Evolutionary conservation across 176 grass and related monocot genomes (phyloP), one percentile per base, ranked within the genome.

Genomic region (Aegilops speltoides): DNA sequence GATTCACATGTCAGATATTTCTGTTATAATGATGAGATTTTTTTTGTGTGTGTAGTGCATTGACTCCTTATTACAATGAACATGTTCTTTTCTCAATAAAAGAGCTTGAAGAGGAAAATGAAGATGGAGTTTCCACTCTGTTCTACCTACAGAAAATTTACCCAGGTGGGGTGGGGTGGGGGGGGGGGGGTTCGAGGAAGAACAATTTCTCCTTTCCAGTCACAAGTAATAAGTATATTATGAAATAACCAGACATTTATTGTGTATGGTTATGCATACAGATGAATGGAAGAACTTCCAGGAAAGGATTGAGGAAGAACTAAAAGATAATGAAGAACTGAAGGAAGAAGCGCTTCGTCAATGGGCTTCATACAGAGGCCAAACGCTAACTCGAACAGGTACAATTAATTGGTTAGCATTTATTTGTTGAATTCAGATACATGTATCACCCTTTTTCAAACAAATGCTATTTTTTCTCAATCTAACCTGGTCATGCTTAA

Each of bases 131-230:
- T 87, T 98, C 95, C 78, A 98, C 85, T 61, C 85, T 98, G 68
- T 98, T 98, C 83, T 98, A 98, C 85, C 88, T 98, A 79, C 89
- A 98, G 67, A 98, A 98, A 91, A 98, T 98, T 64, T 98, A 91
- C 79, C 95, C 95, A 93, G 95, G 95, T 98, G 52, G 26, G 68
- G 8, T 4, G 40, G 61, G 28, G 28, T 28, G 28, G 28, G 28
- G 28, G 28, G 28, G 28, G 28, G 28, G 28, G 28, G 28, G 28
- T 28, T 28, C 28, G 41, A 79, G 5, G 22, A 60, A 65, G 10
- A 90, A 78, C 15, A 83, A 10, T n/a, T 73, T 84, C 17, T 48
- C 82, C 33, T 79, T 67, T 76, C 76, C 25, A 79, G 40, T 57
- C 22, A 10, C 3, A 68, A 23, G 63, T 23, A 57, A 59, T 75